Evolutionary conservation across 495 filamentous ascomycete species (phyloP).

Genomic region (Annulohypoxylon nitens): DNA sequence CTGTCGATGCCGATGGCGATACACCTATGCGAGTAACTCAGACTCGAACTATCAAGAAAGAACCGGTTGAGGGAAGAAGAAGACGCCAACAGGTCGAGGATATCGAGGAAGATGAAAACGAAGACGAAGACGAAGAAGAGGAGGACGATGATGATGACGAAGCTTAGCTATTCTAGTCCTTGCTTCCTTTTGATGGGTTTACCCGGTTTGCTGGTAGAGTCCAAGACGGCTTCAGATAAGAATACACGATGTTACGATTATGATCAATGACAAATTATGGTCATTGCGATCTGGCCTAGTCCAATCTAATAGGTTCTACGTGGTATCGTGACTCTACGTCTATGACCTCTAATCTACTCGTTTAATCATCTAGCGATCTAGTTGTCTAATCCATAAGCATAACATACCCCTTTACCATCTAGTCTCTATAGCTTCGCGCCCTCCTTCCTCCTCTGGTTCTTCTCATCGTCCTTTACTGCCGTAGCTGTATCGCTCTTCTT

Average conservation of each 20-base stretch:
- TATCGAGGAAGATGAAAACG: constrained; percentile 18
- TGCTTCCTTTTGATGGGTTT: not conserved
- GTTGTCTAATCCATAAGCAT: not conserved
- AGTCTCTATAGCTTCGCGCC: constrained; percentile 31
- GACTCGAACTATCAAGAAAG: constrained; percentile 17
- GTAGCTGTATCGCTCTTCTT: constrained; percentile 68
- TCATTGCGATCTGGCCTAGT: constrained; percentile 4
- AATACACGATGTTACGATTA: not conserved
- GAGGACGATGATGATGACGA: not conserved
- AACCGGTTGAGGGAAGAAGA: constrained; percentile 19
- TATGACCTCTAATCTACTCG: constrained; percentile 22
- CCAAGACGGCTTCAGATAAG: not conserved
- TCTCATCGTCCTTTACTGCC: constrained; percentile 51
- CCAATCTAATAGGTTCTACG: constrained; percentile 15
- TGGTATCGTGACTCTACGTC: not conserved
- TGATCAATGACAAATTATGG: constrained; percentile 3
- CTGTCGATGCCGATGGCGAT: constrained; percentile 48
- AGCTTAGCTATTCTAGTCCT: not conserved
- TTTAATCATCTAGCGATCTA: not conserved
- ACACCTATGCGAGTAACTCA: constrained; percentile 29
- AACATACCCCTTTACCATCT: not conserved
- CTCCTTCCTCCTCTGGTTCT: constrained; percentile 34
- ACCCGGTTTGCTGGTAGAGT: not conserved
- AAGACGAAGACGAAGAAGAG: constrained; percentile 9
- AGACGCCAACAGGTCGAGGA: constrained; percentile 23